Evolutionary conservation across 1,284 basidiomycete genomes (phyloP).

Genomic region (Pseudozyma sp.): DNA sequence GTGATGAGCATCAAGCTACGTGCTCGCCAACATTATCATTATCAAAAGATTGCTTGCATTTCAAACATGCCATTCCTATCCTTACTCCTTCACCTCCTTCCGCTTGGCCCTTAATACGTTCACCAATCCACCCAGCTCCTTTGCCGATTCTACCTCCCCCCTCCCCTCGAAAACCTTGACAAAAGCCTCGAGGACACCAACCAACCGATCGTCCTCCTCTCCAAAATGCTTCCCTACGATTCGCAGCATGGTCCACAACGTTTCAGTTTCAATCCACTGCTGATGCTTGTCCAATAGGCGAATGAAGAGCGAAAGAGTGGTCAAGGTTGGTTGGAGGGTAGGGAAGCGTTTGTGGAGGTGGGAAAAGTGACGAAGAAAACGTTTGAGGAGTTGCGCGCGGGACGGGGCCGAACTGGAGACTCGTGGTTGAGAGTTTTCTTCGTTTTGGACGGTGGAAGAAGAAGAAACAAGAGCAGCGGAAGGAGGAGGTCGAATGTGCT

Average conservation of each 20-base stretch:
- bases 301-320: slow-evolving; percentile 23
- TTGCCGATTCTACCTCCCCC: slow-evolving; percentile 10
- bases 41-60: not conserved
- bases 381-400: slow-evolving; percentile 27
- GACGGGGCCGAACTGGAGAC: slow-evolving; percentile 13
- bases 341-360: slow-evolving; percentile 16
- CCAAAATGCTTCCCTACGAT: slow-evolving; percentile 20
- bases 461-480: not conserved
- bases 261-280: slow-evolving; percentile 21
- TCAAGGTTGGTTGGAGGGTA: slow-evolving; percentile 7
- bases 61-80: not conserved
- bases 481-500: slow-evolving; percentile 12
- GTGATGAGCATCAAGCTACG: too few species aligned
- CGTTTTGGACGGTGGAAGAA: not conserved
- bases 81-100: not conserved
- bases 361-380: slow-evolving; percentile 28
- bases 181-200: slow-evolving; percentile 25
- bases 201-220: slow-evolving; percentile 5
- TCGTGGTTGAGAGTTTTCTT: not conserved
- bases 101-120: not conserved
- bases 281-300: slow-evolving; percentile 20
- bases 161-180: slow-evolving; percentile 20
- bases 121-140: slow-evolving; percentile 8
- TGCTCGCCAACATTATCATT: too few species aligned
- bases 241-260: slow-evolving; percentile 36